Evolutionary conservation across 2,329 filamentous ascomycete species (phyloP), one percentile per base, ranked within the genome.

Genomic region (Arthrobotrys conoides): DNA sequence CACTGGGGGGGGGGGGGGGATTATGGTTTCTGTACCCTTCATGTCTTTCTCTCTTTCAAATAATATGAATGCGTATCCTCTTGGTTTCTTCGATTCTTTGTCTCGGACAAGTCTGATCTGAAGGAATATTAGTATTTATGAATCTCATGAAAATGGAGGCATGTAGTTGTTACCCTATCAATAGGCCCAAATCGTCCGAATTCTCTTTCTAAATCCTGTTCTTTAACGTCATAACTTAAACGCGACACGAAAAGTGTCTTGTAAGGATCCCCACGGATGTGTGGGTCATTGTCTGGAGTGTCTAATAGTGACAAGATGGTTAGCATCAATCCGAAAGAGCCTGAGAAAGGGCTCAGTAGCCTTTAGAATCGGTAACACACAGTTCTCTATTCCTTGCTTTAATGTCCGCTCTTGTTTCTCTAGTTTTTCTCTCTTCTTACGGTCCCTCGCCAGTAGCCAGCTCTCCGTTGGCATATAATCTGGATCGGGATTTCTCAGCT

Each of bases 21-120:
- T 82, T 84, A 84, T 86, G 84, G 84, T 83, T 84, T 85, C 85
- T 87, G 90, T 96, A 97, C 94, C 94, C 93, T 96, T 96, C 94
- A 98, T 97, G 84, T 98, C 96, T 86, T 95, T 94, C 86, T 98
- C 96, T 84, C 93, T 91, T 86, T 98, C 95, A 84, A 95, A 99
- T 69, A 98, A 93, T 82, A 99, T 92, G 84, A 99, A 99, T 79
- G 93, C 96, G 85, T 99, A 99, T 80, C 96, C 96, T 83, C 91
- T 89, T 83, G 96, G 93, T 64, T 91, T 87, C 86, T 94, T 94
- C 83, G 91, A 91, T 84, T 93, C 91, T 86, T 94, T 93, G 83
- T 97, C 92, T 82, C 90, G 90, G 81, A 97, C 90, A 82, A 97
- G 93, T 80, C 95, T 93, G 83, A 97, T 97, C 93, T 96, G 81